These are phyloP conservation scores for Allodekkera sacchari DNA, from an alignment of 805 yeast genomes.

Conservation along the genomic window DNA sequence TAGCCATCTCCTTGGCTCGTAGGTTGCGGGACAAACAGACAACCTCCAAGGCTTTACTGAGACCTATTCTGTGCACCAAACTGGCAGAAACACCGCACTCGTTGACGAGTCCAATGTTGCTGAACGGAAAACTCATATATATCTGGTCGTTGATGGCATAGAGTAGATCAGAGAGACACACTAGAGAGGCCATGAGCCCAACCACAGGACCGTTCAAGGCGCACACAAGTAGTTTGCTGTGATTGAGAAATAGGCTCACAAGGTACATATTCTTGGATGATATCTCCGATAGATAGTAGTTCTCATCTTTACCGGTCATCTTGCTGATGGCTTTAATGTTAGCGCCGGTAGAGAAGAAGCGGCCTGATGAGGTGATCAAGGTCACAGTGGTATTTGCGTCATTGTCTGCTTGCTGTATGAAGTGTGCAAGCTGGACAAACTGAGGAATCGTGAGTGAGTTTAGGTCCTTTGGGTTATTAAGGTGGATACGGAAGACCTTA, in stretches of 20 bases:
- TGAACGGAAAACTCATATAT: constrained; percentile 67
- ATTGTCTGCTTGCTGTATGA: constrained; percentile 52
- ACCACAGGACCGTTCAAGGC: constrained; percentile 85
- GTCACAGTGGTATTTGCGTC: constrained; percentile 59
- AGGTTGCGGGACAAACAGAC: constrained; percentile 63
- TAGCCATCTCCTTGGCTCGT: constrained; percentile 43
- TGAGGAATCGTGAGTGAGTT: constrained; percentile 66
- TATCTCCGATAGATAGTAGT: constrained; percentile 24
- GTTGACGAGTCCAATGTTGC: constrained; percentile 72
- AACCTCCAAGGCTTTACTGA: constrained; percentile 66
- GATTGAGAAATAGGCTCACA: constrained; percentile 61
- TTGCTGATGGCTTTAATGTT: constrained; percentile 39
- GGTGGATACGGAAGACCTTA: constrained; percentile 41
- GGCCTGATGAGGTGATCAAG: constrained; percentile 60
- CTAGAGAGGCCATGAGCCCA: constrained; percentile 68
- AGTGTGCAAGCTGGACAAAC: constrained; percentile 50
- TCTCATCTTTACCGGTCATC: constrained; percentile 12
- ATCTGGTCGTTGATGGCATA: constrained; percentile 55
- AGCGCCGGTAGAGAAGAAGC: constrained; percentile 82
- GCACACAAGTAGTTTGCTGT: constrained; percentile 58
- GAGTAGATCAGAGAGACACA: constrained; percentile 68
- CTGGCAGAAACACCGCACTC: constrained; percentile 75
- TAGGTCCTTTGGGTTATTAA: constrained; percentile 50
- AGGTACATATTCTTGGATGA: constrained; percentile 60
- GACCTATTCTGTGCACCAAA: constrained; percentile 61